These are phyloP conservation scores for Aspergillus cristatus DNA, from an alignment of 495 filamentous ascomycete genomes.

Conservation along the genomic window DNA sequence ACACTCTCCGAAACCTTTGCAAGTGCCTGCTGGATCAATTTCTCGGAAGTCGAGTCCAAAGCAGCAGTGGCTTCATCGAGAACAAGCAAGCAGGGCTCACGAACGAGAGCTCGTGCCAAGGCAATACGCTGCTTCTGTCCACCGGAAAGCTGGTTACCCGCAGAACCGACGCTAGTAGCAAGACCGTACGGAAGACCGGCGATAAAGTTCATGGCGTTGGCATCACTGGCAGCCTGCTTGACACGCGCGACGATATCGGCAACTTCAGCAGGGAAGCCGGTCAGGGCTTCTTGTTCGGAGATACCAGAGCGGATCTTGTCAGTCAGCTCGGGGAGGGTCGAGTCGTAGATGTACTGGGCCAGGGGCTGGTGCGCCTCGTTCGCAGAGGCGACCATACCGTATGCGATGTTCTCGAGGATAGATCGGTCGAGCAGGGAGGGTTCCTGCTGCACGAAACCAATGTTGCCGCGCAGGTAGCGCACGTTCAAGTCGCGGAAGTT, in stretches of 20 bases:
- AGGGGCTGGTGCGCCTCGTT: constrained; percentile 25
- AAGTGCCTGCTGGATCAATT: constrained; percentile 37
- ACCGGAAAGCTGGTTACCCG: constrained; percentile 48
- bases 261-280: constrained; percentile 12
- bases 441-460: constrained; percentile 60
- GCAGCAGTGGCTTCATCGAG: constrained; percentile 68
- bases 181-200: constrained; percentile 38
- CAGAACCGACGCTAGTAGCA: constrained; percentile 40
- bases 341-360: constrained; percentile 19
- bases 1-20: constrained; percentile 27
- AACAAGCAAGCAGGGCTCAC: constrained; percentile 63
- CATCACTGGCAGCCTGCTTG: constrained; percentile 24
- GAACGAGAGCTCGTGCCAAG: constrained; percentile 62
- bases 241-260: constrained; percentile 30
- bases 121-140: constrained; percentile 55
- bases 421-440: constrained; percentile 53
- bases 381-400: constrained; percentile 50
- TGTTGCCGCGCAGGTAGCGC: constrained; percentile 43
- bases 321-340: constrained; percentile 19
- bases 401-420: constrained; percentile 58
- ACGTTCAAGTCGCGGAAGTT: constrained; percentile 47
- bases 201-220: constrained; percentile 36
- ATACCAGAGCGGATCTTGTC: constrained; percentile 18
- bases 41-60: constrained; percentile 44
- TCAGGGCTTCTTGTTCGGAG: constrained; percentile 13